phyloP scores from a whole-genome alignment of 805 yeast species.

The Saccharomyces jurei region DNA sequence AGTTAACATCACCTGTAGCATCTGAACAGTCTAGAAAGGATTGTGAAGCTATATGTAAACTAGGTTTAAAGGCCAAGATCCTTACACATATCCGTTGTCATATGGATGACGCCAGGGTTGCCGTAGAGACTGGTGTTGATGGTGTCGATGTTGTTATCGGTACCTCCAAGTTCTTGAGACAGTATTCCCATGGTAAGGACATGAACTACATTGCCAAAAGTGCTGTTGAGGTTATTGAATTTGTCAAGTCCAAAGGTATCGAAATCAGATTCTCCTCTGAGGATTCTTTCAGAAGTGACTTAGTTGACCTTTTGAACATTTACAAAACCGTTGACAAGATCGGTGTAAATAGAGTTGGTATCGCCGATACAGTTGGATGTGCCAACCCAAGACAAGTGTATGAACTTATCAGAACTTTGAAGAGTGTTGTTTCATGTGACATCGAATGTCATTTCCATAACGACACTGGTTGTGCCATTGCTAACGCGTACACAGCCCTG shows the following conservation, averaged over 20 bases:
- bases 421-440: conserved; percentile 90
- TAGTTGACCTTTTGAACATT: conserved; percentile 89
- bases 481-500: conserved; percentile 94
- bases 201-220: conserved; percentile 95
- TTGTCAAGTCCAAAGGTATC: conserved; percentile 91
- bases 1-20: conserved; percentile 95
- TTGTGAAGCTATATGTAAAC: conserved; percentile 97
- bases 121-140: conserved; percentile 97
- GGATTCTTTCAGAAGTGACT: conserved; percentile 94
- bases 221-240: conserved; percentile 95
- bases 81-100: conserved; percentile 96
- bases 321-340: conserved; percentile 94
- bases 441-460: conserved; percentile 98
- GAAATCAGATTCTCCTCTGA: conserved; percentile 96
- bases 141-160: conserved; percentile 99
- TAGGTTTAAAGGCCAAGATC: conserved; percentile 91
- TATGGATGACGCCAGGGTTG: conserved; percentile 97
- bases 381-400: conserved; percentile 99
- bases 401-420: conserved; percentile 89
- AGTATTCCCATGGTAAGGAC: conserved; percentile 95
- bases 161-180: conserved; percentile 88
- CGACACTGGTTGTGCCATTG: conserved; percentile 98
- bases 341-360: conserved; percentile 97
- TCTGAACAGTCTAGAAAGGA: conserved; percentile 87
- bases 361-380: conserved; percentile 98